Evolutionary conservation across 768 basidiomycete genomes (phyloP).

Genomic region (Podaxis carcinomalis): DNA sequence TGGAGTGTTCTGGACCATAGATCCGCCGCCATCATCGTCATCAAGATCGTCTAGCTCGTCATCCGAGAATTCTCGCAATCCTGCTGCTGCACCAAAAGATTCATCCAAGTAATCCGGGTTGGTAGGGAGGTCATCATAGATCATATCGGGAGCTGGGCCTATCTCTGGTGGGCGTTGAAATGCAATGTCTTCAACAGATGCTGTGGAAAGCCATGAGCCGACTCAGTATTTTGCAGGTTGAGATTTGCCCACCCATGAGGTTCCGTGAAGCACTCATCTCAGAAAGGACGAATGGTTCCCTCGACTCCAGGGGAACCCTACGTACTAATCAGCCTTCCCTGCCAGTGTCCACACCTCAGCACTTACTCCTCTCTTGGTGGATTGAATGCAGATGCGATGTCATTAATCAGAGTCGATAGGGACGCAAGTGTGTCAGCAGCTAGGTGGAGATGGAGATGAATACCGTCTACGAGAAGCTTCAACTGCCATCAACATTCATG

Average conservation of each 20-base stretch:
- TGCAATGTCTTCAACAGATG: slow-evolving; percentile 78
- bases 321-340: not conserved
- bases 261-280: slow-evolving; percentile 13
- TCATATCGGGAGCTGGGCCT: slow-evolving; percentile 80
- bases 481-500: not conserved
- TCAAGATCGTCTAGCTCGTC: slow-evolving; percentile 73
- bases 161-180: slow-evolving; percentile 75
- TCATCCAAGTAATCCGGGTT: slow-evolving; percentile 86
- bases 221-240: not conserved
- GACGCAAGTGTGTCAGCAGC: slow-evolving; percentile 75
- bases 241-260: slow-evolving; percentile 33
- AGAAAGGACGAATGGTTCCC: slow-evolving; percentile 23
- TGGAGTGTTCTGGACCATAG: slow-evolving; percentile 19
- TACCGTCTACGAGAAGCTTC: slow-evolving; percentile 53
- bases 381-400: slow-evolving; percentile 43
- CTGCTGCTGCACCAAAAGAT: slow-evolving; percentile 75
- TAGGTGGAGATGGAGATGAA: slow-evolving; percentile 57
- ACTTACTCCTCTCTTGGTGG: slow-evolving; percentile 26
- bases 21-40: slow-evolving; percentile 24
- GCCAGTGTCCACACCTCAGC: not conserved
- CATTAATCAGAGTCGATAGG: slow-evolving; percentile 50
- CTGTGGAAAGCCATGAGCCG: slow-evolving; percentile 27
- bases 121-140: slow-evolving; percentile 85
- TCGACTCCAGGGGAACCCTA: slow-evolving; percentile 23
- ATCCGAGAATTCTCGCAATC: slow-evolving; percentile 66